These are phyloP conservation scores for Salvia splendens DNA, from an alignment of 257 asterid genomes.

Conservation along the genomic window DNA sequence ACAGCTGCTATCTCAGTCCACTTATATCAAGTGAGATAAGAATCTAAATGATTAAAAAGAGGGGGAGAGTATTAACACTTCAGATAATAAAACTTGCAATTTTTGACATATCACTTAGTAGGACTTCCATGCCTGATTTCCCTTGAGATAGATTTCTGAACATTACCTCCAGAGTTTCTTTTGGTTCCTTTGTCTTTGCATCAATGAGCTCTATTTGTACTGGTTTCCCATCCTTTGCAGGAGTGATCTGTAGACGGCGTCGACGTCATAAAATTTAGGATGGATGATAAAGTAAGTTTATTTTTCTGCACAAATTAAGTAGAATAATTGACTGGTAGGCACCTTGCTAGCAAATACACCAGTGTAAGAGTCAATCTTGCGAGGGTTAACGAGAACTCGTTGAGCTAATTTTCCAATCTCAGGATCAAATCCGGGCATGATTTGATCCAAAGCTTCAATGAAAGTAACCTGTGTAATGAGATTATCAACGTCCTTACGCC, in stretches of 20 bases:
- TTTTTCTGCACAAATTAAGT: not conserved
- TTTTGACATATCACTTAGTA: slow-evolving; percentile 13
- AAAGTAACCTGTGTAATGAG: slow-evolving; percentile 76
- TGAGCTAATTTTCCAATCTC: slow-evolving; percentile 93
- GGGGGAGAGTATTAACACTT: not conserved
- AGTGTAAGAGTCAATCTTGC: slow-evolving; percentile 80
- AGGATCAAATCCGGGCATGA: slow-evolving; percentile 97
- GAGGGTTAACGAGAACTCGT: slow-evolving; percentile 81
- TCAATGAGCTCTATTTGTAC: slow-evolving; percentile 93
- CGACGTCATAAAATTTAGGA: slow-evolving; percentile 10
- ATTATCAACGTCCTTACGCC: slow-evolving; percentile 31
- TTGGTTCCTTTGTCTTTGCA: slow-evolving; percentile 95
- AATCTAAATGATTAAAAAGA: slow-evolving; percentile 8
- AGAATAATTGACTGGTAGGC: slow-evolving; percentile 30
- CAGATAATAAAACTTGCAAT: slow-evolving; percentile 9
- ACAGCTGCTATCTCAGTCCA: slow-evolving; percentile 17
- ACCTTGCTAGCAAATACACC: slow-evolving; percentile 99
- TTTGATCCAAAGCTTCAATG: slow-evolving; percentile 88
- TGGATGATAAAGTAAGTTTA: slow-evolving; percentile 8
- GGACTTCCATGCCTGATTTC: slow-evolving; percentile 27
- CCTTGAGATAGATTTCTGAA: slow-evolving; percentile 21
- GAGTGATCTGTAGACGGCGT: slow-evolving; percentile 67
- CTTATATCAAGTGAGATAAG: slow-evolving; percentile 24
- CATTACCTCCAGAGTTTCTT: slow-evolving; percentile 79
- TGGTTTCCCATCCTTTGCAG: slow-evolving; percentile 97